Evolutionary conservation across 805 yeast species (phyloP).

Genomic region (Candida quercuum): DNA sequence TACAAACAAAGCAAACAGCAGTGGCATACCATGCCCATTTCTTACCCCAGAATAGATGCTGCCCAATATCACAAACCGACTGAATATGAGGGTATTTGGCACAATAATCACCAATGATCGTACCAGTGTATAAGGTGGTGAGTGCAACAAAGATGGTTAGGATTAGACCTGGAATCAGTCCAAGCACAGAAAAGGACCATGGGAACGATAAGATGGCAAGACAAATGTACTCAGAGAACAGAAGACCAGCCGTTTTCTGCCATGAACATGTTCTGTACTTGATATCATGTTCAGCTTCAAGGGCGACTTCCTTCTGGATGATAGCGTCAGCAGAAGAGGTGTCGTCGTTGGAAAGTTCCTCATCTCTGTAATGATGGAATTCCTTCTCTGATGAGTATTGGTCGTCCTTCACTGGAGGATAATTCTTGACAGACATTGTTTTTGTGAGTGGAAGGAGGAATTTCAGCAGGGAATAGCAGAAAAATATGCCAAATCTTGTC

Average conservation of each 20-base stretch:
- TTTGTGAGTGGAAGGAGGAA: too few species aligned
- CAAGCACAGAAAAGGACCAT: conserved; percentile 57
- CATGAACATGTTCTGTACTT: conserved; percentile 50
- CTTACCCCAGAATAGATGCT: conserved; percentile 46
- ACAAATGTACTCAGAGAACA: conserved; percentile 56
- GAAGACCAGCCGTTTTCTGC: conserved; percentile 54
- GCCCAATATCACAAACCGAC: conserved; percentile 56
- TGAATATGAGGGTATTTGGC: conserved; percentile 45
- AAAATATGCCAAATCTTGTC: too few species aligned
- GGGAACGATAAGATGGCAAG: conserved; percentile 64
- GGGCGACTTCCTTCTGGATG: conserved; percentile 15
- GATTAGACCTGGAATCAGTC: conserved; percentile 53
- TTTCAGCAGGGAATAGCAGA: too few species aligned
- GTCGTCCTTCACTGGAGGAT: too few species aligned
- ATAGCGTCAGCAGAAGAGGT: conserved; percentile 13
- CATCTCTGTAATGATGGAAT: neutral
- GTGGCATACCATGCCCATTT: conserved; percentile 53
- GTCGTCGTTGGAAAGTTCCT: conserved; percentile 1
- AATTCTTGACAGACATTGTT: too few species aligned
- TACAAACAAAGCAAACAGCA: conserved; percentile 46
- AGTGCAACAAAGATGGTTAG: conserved; percentile 46
- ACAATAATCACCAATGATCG: conserved; percentile 50
- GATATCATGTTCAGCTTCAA: conserved; percentile 27
- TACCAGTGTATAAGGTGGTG: conserved; percentile 50
- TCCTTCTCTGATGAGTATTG: too few species aligned